These are phyloP conservation scores for Pseudomicrostroma phylloplanum DNA, from an alignment of 1,284 basidiomycete species.

Conservation along the genomic window DNA sequence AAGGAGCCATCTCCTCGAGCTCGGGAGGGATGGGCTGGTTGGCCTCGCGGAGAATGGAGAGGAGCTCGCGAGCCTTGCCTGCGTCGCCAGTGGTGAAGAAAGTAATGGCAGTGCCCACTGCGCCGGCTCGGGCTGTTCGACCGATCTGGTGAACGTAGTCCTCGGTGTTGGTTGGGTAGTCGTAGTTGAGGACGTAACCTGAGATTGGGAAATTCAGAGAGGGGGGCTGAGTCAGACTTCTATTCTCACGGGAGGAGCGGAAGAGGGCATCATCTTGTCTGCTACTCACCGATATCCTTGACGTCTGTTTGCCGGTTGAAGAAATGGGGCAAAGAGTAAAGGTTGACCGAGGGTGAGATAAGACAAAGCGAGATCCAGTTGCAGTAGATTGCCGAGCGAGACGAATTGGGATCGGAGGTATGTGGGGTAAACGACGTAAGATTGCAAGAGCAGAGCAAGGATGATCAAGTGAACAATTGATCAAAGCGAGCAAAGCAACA, in stretches of 20 bases:
- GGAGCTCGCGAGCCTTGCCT: constrained; percentile 84
- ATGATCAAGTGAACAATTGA: constrained; percentile 14
- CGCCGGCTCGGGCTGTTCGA: constrained; percentile 62
- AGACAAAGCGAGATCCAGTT: no score
- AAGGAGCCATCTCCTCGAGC: constrained; percentile 85
- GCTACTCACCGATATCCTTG: constrained; percentile 79
- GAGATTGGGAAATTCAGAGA: constrained; percentile 14
- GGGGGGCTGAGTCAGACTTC: constrained; percentile 4
- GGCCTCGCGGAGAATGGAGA: constrained; percentile 81
- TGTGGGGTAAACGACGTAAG: neutral
- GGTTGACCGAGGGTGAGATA: neutral
- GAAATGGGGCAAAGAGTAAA: constrained; percentile 3
- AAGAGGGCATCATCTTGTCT: neutral
- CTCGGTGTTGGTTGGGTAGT: constrained; percentile 94
- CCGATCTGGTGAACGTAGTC: constrained; percentile 91
- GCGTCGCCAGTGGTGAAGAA: constrained; percentile 83
- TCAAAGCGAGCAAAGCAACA: constrained; percentile 23
- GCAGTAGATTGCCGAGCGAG: neutral
- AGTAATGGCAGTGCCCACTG: constrained; percentile 82
- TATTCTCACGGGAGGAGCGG: neutral
- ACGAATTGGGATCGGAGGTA: neutral
- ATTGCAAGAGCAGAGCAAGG: neutral
- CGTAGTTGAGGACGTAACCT: constrained; percentile 62
- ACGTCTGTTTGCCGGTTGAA: constrained; percentile 61
- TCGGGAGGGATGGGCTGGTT: constrained; percentile 81